A percentile compares a stretch with the other conserved stretches of the same genome.
Evolutionary conservation across 2,329 filamentous ascomycete genomes (phyloP).

Genomic region (Allantophomopsis cytisporea): DNA sequence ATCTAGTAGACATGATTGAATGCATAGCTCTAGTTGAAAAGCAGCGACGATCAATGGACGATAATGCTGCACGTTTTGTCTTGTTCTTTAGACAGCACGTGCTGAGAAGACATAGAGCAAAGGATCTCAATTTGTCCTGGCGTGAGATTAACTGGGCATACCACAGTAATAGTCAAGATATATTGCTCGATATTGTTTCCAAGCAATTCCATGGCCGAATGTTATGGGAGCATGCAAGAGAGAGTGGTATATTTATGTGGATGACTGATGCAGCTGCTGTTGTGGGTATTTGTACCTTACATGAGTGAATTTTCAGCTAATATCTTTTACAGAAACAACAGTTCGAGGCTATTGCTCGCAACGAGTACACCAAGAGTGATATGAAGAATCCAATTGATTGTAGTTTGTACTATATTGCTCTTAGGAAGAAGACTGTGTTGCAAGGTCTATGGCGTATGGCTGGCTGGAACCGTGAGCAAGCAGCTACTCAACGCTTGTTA

Average conservation of each 20-base stretch:
- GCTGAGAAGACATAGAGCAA: conserved; percentile 50
- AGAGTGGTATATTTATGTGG: conserved; percentile 94
- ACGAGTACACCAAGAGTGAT: conserved; percentile 82
- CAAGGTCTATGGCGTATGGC: conserved; percentile 94
- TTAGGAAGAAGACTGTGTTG: conserved; percentile 81
- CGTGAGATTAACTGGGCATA: conserved; percentile 79
- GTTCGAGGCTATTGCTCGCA: conserved; percentile 82
- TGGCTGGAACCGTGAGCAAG: conserved; percentile 75
- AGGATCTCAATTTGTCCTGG: conserved; percentile 55
- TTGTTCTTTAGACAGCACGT: conserved; percentile 77
- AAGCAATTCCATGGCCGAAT: conserved; percentile 68
- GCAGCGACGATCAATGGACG: conserved; percentile 78
- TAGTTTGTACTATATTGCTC: conserved; percentile 78
- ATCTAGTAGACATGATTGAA: conserved; percentile 71
- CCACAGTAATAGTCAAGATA: conserved; percentile 77
- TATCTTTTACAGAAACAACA: conserved; percentile 43
- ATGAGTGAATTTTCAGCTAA: too few relatives aligned
- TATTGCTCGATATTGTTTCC: conserved; percentile 71
- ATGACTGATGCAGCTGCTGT: conserved; percentile 63
- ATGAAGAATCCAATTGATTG: conserved; percentile 85
- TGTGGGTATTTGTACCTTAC: conserved; percentile 31
- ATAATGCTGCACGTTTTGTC: conserved; percentile 78
- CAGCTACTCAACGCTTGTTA: conserved; percentile 63
- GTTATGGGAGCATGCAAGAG: conserved; percentile 72
- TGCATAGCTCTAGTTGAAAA: conserved; percentile 75